Conservation (phyloP, 2,329 filamentous ascomycete genomes). For the Diaporthe longicolla region DNA sequence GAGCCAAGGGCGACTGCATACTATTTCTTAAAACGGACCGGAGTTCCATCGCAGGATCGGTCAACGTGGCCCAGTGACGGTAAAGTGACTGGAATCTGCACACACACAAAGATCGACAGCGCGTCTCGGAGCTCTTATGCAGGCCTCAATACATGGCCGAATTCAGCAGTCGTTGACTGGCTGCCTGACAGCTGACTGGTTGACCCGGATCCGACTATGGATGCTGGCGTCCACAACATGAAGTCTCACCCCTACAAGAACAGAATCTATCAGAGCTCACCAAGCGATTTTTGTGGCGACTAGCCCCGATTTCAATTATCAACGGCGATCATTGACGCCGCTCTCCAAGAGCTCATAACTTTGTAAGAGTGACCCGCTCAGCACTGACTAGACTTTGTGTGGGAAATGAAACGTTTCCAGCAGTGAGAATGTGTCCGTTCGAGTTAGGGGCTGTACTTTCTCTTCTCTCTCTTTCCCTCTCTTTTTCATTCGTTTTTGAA, state of each 20-base stretch:
- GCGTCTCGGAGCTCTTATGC: not conserved
- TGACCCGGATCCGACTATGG: too few relatives aligned
- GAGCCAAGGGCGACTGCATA: not conserved
- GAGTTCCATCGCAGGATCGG: not conserved
- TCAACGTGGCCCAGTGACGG: not conserved
- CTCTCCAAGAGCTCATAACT: not conserved
- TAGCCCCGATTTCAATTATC: not conserved
- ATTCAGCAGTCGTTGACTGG: not conserved
- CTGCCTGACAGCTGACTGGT: not conserved
- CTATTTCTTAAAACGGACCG: not conserved
- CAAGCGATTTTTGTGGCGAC: conserved; percentile 1
- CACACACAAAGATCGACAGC: not conserved
- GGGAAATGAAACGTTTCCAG: not conserved
- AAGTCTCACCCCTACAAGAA: not conserved
- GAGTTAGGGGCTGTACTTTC: too few relatives aligned
- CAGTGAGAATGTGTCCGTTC: not conserved
- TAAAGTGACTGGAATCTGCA: not conserved
- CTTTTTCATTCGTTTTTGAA: too few relatives aligned
- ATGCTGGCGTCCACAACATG: not conserved
- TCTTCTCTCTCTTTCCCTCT: too few relatives aligned
- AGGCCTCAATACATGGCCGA: not conserved
- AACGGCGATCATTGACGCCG: not conserved
- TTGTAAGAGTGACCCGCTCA: too few relatives aligned
- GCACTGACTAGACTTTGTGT: not conserved
- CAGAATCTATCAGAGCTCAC: not conserved